Conservation (phyloP, 106 monocot genomes). For the Dactylorhiza incarnata region DNA sequence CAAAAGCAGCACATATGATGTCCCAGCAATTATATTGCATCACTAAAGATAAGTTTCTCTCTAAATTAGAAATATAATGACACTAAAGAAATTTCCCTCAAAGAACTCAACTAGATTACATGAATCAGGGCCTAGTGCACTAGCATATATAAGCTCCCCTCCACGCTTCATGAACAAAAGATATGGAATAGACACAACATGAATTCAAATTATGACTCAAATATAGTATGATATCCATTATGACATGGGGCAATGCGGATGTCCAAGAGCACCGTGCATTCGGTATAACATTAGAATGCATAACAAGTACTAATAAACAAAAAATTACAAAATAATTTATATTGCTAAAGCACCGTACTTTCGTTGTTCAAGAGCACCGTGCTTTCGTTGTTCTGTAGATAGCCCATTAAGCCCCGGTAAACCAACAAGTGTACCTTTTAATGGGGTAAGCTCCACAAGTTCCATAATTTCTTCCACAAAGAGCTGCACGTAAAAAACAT, state of each 20-base stretch:
- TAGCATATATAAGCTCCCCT: slow-evolving; percentile 96
- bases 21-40: neutral
- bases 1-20: neutral
- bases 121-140: slow-evolving; percentile 78
- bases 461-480: slow-evolving; percentile 99
- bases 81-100: slow-evolving; percentile 43
- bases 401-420: slow-evolving; percentile 83
- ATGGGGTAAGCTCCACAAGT: slow-evolving; percentile 79
- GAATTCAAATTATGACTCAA: neutral
- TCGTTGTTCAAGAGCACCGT: too few relatives aligned
- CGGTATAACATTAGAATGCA: neutral
- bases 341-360: too few relatives aligned
- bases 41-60: neutral
- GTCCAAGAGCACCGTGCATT: neutral
- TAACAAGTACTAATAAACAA: neutral
- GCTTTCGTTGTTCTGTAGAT: too few relatives aligned
- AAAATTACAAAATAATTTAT: neutral
- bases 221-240: neutral
- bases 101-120: slow-evolving; percentile 75
- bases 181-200: slow-evolving; percentile 24
- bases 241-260: neutral
- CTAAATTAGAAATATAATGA: neutral
- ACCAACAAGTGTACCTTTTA: slow-evolving; percentile 90
- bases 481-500: slow-evolving; percentile 30
- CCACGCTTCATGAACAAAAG: slow-evolving; percentile 99